Evolutionary conservation across 2,329 filamentous ascomycete genomes (phyloP), one percentile per base, ranked within the genome.

Genomic region (Ascochyta pisi): DNA sequence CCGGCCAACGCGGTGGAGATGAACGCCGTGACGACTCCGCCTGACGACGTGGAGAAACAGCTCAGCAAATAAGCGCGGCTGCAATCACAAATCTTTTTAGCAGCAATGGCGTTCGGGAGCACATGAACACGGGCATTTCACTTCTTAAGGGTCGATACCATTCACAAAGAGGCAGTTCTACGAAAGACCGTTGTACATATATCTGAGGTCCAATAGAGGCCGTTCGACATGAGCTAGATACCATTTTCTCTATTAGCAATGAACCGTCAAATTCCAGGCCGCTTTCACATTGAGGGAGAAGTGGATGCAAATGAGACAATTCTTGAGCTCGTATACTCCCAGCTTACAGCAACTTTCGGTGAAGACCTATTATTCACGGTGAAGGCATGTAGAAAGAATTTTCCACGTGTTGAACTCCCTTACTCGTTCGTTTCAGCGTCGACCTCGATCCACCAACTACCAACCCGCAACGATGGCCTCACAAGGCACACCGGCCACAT

Each of bases 41-140:
- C 65, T 1, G 62, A 65, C 38, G 63, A 67, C 27, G 33, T 61
- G 26, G 64, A 70, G 54, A 63, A 66, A 49, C 62, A 63, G 45
- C 19, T 64, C 29, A 42, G 40, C 15, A 49, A 45, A 34, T 48
- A 41, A 44, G 33, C 6, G 19, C 27, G 13, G 19, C 27, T 35
- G 19, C n/a, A 7, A 12, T 12, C 3, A 6, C 4, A 6, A 27
- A 50, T 39, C 37, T 33, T 44, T 34, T 43, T 13, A 33, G 23
- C 37, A 56, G 47, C 47, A 48, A 43, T 12, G 53, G 47, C 42
- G 47, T 51, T 56, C 13, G 22, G 40, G 41, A 15, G 27, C 22
- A 33, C 6, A 26, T 13, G 27, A 35, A 23, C 19, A 24, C 13
- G 22, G 29, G n/a, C 22, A 29, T 8, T 42, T 42, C 24, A 15